Percentiles rank a stretch among this genome's conserved stretches.
phyloP scores from a whole-genome alignment of 1,139 yeast species.

The Candida albicans region DNA sequence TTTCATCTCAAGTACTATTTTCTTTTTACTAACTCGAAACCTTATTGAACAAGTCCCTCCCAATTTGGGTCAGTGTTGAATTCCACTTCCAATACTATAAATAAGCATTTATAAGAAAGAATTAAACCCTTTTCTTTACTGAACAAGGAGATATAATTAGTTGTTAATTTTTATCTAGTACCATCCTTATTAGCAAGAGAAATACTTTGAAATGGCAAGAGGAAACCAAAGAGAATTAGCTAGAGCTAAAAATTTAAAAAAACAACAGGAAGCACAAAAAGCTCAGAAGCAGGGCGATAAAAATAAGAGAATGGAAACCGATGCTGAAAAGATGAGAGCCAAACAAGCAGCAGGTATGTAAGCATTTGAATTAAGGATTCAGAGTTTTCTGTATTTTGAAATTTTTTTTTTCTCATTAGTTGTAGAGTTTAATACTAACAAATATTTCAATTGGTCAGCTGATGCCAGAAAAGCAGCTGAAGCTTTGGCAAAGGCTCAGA shows the following conservation, averaged over 20 bases:
- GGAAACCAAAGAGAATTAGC: constrained; percentile 97
- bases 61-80: too few species aligned
- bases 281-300: constrained; percentile 76
- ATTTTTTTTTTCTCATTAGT: too few species aligned
- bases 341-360: constrained; percentile 81
- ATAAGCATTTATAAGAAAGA: not conserved
- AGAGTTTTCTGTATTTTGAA: not conserved
- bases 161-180: too few species aligned
- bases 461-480: constrained; percentile 61
- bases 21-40: too few species aligned
- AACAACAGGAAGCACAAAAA: constrained; percentile 62
- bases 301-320: constrained; percentile 82
- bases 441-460: constrained; percentile 30
- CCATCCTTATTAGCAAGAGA: too few species aligned
- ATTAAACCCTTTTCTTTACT: not conserved
- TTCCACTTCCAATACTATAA: too few species aligned
- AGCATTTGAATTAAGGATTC: not conserved
- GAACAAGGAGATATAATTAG: constrained; percentile 1
- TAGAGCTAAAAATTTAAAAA: constrained; percentile 82
- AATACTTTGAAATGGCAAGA: constrained; percentile 63
- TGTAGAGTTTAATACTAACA: not conserved
- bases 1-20: too few species aligned
- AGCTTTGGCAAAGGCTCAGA: constrained; percentile 17
- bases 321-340: constrained; percentile 84
- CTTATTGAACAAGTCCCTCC: too few species aligned